phyloP scores from a whole-genome alignment of 192 early-diverging fungal species.

The Funneliformis mosseae region DNA sequence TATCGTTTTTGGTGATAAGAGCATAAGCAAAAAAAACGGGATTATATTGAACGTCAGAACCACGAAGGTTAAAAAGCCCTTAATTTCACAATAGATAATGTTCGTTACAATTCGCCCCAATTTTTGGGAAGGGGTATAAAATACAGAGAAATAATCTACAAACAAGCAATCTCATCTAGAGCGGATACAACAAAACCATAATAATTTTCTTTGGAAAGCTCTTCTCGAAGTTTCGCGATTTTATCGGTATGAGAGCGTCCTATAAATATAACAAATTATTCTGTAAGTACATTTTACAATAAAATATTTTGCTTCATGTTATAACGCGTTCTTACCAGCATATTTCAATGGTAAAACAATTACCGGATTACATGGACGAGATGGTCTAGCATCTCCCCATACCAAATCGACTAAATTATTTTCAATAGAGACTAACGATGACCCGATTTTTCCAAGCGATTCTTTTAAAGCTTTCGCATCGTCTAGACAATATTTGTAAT shows the following conservation, averaged over 20 bases:
- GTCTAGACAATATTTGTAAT: constrained; percentile 31
- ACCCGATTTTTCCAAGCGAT: constrained; percentile 59
- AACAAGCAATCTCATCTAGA: constrained; percentile 93
- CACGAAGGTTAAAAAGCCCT: constrained; percentile 92
- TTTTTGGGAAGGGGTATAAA: no score
- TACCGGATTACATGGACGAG: constrained; percentile 66
- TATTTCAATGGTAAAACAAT: constrained; percentile 72
- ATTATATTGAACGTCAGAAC: constrained; percentile 94
- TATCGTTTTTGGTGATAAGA: constrained; percentile 69
- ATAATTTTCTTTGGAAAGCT: constrained; percentile 61
- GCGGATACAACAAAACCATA: constrained; percentile 84
- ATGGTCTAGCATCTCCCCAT: constrained; percentile 77
- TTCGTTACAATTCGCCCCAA: neutral
- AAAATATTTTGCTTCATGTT: neutral
- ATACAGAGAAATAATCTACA: neutral
- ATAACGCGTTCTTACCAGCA: constrained; percentile 53
- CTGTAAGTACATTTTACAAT: no score
- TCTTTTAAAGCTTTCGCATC: constrained; percentile 61
- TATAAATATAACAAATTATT: constrained; percentile 32
- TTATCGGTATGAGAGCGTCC: constrained; percentile 63
- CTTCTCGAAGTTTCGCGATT: constrained; percentile 67
- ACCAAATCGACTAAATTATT: constrained; percentile 86
- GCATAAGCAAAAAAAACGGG: constrained; percentile 96
- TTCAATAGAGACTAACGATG: constrained; percentile 67
- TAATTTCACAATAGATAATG: neutral